Evolutionary conservation across 495 filamentous ascomycete species (phyloP).

Genomic region (Neurospora cerealis): DNA sequence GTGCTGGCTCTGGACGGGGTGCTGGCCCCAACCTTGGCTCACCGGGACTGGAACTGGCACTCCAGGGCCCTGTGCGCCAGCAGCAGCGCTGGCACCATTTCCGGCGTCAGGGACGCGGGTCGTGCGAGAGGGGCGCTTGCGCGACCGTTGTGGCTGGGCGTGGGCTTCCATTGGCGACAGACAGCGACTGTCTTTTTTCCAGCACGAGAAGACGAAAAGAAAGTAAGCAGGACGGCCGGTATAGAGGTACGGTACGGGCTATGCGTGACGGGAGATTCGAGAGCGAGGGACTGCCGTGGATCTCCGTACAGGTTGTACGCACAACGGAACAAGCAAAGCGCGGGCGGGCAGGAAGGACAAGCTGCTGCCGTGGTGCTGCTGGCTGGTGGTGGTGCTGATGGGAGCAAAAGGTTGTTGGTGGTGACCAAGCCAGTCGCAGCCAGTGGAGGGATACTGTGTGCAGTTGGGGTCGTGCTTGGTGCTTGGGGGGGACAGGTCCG

Average conservation of each 20-base stretch:
- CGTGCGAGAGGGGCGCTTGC: constrained; percentile 17
- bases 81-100: constrained; percentile 13
- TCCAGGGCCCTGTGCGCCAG: neutral
- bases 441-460: neutral
- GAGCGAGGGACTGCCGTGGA: neutral
- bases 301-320: neutral
- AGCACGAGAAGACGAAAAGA: neutral
- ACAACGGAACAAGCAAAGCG: neutral
- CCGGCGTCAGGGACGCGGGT: constrained; percentile 17
- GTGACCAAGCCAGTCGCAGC: neutral
- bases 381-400: neutral
- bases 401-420: neutral
- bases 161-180: constrained; percentile 11
- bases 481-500: neutral
- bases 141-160: constrained; percentile 18
- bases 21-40: constrained; percentile 12
- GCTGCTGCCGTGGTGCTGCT: neutral
- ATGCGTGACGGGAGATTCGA: neutral
- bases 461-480: neutral
- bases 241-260: neutral
- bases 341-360: neutral
- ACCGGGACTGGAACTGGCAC: constrained; percentile 4
- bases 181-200: neutral
- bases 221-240: neutral
- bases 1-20: constrained; percentile 10